phyloP scores from a whole-genome alignment of 1,139 yeast genomes.

The Geotrichum aggregatum region DNA sequence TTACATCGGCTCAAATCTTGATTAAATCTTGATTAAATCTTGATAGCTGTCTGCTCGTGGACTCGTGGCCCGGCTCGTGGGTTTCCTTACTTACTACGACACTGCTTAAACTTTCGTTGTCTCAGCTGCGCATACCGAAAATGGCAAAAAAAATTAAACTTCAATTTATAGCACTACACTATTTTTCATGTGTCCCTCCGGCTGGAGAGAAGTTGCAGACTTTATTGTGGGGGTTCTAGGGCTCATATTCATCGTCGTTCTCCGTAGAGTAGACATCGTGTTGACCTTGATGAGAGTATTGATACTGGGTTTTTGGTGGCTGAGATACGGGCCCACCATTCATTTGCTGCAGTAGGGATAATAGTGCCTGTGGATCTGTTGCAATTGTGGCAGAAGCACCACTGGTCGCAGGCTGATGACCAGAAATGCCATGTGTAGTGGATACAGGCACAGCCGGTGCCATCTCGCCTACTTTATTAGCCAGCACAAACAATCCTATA shows the following conservation, averaged over 20 bases:
- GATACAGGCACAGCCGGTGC: slow-evolving; percentile 26
- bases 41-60: too few species aligned
- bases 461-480: slow-evolving; percentile 3
- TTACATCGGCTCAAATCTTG: too few species aligned
- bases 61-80: too few species aligned
- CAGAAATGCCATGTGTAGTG: background rate
- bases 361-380: slow-evolving; percentile 7
- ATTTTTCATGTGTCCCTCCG: too few species aligned
- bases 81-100: too few species aligned
- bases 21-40: too few species aligned
- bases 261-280: slow-evolving; percentile 9
- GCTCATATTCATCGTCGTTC: slow-evolving; percentile 18
- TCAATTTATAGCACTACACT: too few species aligned
- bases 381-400: background rate
- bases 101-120: too few species aligned
- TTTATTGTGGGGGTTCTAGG: background rate
- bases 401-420: background rate
- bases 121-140: too few species aligned
- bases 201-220: too few species aligned
- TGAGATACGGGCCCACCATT: slow-evolving; percentile 1
- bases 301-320: slow-evolving; percentile 21
- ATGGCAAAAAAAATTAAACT: too few species aligned
- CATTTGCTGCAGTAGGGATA: slow-evolving; percentile 5
- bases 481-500: slow-evolving; percentile 16
- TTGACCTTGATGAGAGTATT: slow-evolving; percentile 22